Base-by-base conservation (phyloP, 2,329 filamentous ascomycete genomes). In the Cercospora sojina region DNA sequence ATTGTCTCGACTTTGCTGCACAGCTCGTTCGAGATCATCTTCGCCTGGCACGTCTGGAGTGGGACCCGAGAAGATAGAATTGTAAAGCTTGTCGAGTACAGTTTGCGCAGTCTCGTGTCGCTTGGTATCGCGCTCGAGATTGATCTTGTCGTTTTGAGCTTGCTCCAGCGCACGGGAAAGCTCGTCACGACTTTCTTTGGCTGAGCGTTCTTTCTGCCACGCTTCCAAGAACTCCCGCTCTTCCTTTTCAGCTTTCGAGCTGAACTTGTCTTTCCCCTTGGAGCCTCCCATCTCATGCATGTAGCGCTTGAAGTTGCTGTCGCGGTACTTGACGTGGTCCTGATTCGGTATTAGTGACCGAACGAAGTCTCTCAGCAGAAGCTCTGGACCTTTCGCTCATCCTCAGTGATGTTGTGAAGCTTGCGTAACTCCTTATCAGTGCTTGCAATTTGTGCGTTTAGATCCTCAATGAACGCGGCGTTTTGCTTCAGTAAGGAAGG, bases 161-260 rank as follows among this genome's bases (percentile, higher is more conserved):
- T 82, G 77, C 0, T 74, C 68, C 1, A 83, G 77, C 64, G 83
- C 79, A 0, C 59, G 59, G 5, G 77, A 75, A 2, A 87, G 71
- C 60, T 78, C 76, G 1, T 79, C 77, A 41, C 82, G 79, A 58
- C 80, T 72, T 43, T 82, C 79, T 55, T 81, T 79, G 49, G 82
- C 81, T 25, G 81, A 78, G 25, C 83, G 79, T 65, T 83, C 79
- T 31, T 81, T 75, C 66, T 85, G 82, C 56, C 85, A 79, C 0
- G 81, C 85, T 55, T 84, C 81, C 27, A 85, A 79, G 73, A 86
- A 87, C 68, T 87, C 85, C 51, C 78, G 76, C 73, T 87, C 85
- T 74, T 87, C 85, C 67, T 83, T 84, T 58, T 80, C 80, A 13
- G 84, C 83, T 59, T 79, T 80, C n/a, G 80, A 79, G 16, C 78